Evolutionary conservation across 345 rosid species (phyloP).

Genomic region (Sisymbrium altissimum): DNA sequence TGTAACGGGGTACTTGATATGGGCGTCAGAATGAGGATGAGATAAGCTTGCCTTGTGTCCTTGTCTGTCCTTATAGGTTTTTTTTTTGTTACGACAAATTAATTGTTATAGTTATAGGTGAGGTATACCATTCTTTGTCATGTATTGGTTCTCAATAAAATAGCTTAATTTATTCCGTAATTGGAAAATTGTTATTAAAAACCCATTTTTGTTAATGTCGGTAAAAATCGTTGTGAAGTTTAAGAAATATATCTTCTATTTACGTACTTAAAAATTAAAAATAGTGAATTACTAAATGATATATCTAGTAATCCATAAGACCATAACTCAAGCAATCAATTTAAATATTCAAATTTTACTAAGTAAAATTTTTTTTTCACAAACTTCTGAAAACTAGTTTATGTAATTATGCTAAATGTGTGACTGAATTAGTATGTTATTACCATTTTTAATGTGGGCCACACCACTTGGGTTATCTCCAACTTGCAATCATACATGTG

Average conservation of each 20-base stretch:
- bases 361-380: background rate
- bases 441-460: constrained; percentile 13
- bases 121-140: constrained; percentile 32
- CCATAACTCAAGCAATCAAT: too few relatives aligned
- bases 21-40: constrained; percentile 12
- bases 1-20: constrained; percentile 23
- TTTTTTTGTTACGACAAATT: background rate
- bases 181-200: too few relatives aligned
- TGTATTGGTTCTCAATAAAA: background rate
- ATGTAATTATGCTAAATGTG: background rate
- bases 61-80: constrained; percentile 23
- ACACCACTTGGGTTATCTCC: constrained; percentile 29
- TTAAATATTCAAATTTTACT: background rate
- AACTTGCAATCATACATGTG: constrained; percentile 43
- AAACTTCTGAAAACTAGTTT: background rate
- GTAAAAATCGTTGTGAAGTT: too few relatives aligned
- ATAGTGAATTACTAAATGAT: too few relatives aligned
- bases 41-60: constrained; percentile 19
- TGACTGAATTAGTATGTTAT: background rate
- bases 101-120: constrained; percentile 26
- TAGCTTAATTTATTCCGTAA: background rate
- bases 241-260: too few relatives aligned
- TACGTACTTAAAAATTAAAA: too few relatives aligned
- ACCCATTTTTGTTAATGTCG: too few relatives aligned
- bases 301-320: too few relatives aligned